Evolutionary conservation across 257 asterid species (phyloP).

Genomic region (Solanum sejunctum): DNA sequence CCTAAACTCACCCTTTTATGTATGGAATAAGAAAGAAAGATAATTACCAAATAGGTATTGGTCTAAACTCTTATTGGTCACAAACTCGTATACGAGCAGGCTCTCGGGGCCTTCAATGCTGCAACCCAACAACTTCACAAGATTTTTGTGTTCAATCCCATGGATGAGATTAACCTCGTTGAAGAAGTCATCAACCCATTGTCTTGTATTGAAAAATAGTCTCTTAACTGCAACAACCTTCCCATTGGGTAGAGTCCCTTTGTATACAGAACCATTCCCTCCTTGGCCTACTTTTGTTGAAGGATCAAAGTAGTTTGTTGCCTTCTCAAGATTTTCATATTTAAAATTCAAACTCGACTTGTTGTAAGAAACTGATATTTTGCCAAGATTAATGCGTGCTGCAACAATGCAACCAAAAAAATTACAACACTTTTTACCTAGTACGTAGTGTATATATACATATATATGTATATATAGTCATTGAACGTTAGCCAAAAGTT

Average conservation of each 20-base stretch:
- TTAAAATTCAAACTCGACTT: slow-evolving; percentile 67
- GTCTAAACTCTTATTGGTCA: slow-evolving; percentile 72
- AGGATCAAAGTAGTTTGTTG: slow-evolving; percentile 59
- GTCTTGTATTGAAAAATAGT: slow-evolving; percentile 67
- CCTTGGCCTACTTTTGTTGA: slow-evolving; percentile 74
- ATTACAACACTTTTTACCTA: background rate
- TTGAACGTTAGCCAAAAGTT: background rate
- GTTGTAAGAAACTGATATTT: slow-evolving; percentile 43
- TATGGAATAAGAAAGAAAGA: background rate
- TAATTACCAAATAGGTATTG: slow-evolving; percentile 47
- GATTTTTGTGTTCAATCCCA: slow-evolving; percentile 83
- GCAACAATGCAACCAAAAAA: slow-evolving; percentile 4
- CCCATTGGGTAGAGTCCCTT: slow-evolving; percentile 57
- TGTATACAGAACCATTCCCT: slow-evolving; percentile 77
- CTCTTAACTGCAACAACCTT: slow-evolving; percentile 73
- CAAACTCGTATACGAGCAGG: slow-evolving; percentile 66
- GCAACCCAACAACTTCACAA: slow-evolving; percentile 89
- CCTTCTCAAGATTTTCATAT: slow-evolving; percentile 79
- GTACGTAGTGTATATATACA: no score
- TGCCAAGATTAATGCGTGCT: slow-evolving; percentile 63
- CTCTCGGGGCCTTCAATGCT: slow-evolving; percentile 97
- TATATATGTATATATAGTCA: background rate
- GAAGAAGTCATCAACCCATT: slow-evolving; percentile 95
- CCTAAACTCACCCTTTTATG: background rate
- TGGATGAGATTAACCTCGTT: slow-evolving; percentile 73